A percentile compares a stretch with the other conserved stretches of the same genome.
phyloP scores from a whole-genome alignment of 768 basidiomycete species.

The Boletellus sp. region DNA sequence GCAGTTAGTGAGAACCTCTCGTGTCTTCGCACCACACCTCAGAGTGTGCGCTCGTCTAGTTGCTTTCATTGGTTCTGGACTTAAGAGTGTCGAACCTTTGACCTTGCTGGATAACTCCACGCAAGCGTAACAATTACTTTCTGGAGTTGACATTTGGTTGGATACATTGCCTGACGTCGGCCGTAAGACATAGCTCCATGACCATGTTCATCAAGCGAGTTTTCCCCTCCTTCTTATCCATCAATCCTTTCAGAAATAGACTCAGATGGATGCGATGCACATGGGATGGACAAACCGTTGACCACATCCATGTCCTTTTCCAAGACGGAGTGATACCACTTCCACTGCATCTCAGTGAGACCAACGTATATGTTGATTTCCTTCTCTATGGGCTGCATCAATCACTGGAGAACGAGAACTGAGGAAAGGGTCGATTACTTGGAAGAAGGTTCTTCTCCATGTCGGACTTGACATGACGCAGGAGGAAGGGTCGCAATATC shows the following conservation, averaged over 20 bases:
- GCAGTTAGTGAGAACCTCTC: too few relatives aligned
- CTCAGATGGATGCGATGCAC: not conserved
- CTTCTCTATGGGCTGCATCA: conserved; percentile 58
- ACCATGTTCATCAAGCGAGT: conserved; percentile 98
- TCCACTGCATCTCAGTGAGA: conserved; percentile 94
- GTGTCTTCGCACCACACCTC: too few relatives aligned
- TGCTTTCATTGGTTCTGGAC: too few relatives aligned
- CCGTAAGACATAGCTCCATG: conserved; percentile 71
- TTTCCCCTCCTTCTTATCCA: conserved; percentile 98
- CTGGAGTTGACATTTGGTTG: conserved; percentile 42
- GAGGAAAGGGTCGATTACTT: conserved; percentile 44
- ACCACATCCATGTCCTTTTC: conserved; percentile 99
- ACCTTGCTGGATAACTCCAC: too few relatives aligned
- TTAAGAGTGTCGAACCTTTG: too few relatives aligned
- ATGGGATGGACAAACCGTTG: conserved; percentile 55
- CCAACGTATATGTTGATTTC: conserved; percentile 99
- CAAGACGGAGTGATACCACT: conserved; percentile 94
- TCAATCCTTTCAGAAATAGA: conserved; percentile 52
- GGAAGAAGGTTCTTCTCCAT: conserved; percentile 95
- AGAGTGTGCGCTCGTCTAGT: too few relatives aligned
- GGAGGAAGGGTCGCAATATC: conserved; percentile 90
- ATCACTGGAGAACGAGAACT: not conserved
- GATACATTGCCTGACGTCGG: not conserved
- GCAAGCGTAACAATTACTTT: too few relatives aligned
- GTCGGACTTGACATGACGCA: conserved; percentile 91